Conservation (phyloP, 371 early-diverging fungal species). For the Zopfochytrium polystomum region DNA sequence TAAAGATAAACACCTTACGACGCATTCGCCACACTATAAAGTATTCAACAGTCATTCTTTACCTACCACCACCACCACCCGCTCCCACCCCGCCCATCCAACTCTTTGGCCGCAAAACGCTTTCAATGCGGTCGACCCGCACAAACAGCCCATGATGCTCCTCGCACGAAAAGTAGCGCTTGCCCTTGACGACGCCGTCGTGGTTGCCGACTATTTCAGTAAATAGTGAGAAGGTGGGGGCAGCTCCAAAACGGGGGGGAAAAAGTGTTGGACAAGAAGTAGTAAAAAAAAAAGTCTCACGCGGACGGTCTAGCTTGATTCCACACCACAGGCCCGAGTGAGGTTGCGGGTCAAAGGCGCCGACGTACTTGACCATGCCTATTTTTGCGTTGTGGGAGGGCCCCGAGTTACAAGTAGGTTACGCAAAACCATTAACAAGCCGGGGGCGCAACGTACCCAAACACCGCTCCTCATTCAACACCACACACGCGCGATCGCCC, state of each 20-base stretch:
- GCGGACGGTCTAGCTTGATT: conserved; percentile 35
- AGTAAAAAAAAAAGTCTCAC: conserved; percentile 20
- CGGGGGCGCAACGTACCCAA: conserved; percentile 8
- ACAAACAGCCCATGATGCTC: conserved; percentile 75
- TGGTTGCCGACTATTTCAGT: conserved; percentile 76
- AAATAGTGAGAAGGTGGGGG: no score
- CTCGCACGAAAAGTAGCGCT: conserved; percentile 72
- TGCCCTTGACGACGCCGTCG: conserved; percentile 69
- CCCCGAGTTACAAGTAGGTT: neutral
- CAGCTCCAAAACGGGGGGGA: neutral
- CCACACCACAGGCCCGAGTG: conserved; percentile 43
- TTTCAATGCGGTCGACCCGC: conserved; percentile 23
- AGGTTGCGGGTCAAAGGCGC: conserved; percentile 35
- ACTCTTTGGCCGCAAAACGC: neutral
- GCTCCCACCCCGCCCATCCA: no score
- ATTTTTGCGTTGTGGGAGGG: neutral
- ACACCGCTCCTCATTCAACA: conserved; percentile 32
- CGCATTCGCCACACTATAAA: no score
- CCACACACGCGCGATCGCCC: conserved; percentile 37
- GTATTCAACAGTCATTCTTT: no score
- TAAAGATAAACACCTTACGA: no score
- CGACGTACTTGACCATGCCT: conserved; percentile 42
- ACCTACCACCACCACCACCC: no score
- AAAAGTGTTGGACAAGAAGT: neutral
- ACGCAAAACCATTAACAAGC: neutral